These are phyloP conservation scores for Fraxinus albicans DNA, from an alignment of 305 asterid genomes.

Conservation along the genomic window DNA sequence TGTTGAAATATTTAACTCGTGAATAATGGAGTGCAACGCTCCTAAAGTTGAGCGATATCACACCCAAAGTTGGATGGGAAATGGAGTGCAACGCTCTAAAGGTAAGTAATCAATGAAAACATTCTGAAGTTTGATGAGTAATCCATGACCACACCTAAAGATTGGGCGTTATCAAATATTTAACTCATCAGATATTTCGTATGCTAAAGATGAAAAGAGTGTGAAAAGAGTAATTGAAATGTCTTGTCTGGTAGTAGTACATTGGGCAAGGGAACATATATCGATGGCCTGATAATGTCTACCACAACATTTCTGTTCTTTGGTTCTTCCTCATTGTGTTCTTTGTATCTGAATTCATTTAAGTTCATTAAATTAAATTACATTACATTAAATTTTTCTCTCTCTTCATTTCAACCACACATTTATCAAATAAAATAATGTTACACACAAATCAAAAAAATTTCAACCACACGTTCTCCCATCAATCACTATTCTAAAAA, in stretches of 20 bases:
- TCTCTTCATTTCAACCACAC: no score
- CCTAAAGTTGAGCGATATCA: not conserved
- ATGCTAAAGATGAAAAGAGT: not conserved
- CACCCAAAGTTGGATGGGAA: no score
- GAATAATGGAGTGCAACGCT: not conserved
- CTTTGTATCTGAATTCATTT: not conserved
- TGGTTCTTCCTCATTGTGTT: not conserved
- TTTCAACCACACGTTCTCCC: no score
- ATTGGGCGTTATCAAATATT: not conserved
- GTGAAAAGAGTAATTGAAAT: not conserved
- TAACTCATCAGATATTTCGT: not conserved
- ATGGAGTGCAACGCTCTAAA: no score
- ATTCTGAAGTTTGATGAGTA: not conserved
- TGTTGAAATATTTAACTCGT: not conserved
- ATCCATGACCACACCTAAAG: no score
- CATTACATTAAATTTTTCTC: no score
- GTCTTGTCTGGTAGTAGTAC: not conserved
- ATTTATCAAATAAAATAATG: no score
- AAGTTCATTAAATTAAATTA: no score
- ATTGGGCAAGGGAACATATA: not conserved
- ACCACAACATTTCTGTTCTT: not conserved
- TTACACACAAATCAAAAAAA: no score
- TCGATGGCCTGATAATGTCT: constrained; percentile 3
- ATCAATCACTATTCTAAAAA: no score
- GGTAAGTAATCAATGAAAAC: no score